Evolutionary conservation across 2,329 filamentous ascomycete genomes (phyloP), one percentile per base, ranked within the genome.

Genomic region (Colletotrichum camelliae): DNA sequence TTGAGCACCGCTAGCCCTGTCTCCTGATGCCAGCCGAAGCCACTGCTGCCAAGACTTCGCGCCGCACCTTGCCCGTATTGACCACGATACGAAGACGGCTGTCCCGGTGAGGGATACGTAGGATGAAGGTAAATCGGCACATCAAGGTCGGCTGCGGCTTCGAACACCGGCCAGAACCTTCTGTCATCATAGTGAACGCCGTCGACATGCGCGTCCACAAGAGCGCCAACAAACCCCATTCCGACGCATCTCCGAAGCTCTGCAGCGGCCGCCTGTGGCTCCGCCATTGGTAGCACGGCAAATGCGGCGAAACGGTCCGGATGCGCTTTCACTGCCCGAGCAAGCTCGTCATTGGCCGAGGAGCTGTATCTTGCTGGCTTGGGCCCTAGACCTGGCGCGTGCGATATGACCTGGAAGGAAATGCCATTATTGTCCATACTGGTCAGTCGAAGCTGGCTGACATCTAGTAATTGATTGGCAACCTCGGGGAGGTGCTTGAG

Each of bases 111-210:
- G 3, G 86, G 82, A 62, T 79, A 86, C 0, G 81, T 83, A 16
- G 91, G 92, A 80, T 94, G 92, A 1, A 94, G 85, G 79, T 93
- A 94, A 67, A 93, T 86, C 0, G 92, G 91, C 0, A 93, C 91
- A 72, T 93, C 90, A 1, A 94, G 88, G 60, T 92, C 89, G 2
- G 86, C 87, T 8, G 88, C 87, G 1, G 88, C 88, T 12, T 85
- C 80, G 86, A 94, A 93, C n/a, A 88, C 81, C 77, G 92, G 90
- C 87, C 89, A 94, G 84, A 93, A 93, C 80, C 93, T 84, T 85
- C 91, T 89, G 31, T 88, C 88, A 69, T 92, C 90, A 48, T 91
- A 91, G 72, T 92, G 89, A 0, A 84, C 77, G 4, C 91, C 91
- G n/a, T 89, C 86, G 24, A 89, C 88, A 79, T 94, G 92, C 2